A percentile compares a stretch with the other conserved stretches of the same genome.
Conservation (phyloP, 805 yeast species). For the Metschnikowia peoriensis region DNA sequence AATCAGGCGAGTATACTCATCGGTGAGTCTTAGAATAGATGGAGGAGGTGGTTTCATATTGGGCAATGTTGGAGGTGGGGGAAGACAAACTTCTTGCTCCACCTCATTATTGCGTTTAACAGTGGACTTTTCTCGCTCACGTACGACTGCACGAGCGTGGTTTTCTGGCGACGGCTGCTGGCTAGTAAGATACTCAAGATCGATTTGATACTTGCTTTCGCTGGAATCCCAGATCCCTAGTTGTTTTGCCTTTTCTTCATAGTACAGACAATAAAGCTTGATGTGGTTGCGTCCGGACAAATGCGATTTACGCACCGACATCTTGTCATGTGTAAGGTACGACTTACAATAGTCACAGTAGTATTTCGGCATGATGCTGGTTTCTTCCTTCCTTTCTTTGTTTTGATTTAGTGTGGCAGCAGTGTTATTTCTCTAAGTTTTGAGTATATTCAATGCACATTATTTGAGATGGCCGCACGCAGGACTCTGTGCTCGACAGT, state of each 20-base stretch:
- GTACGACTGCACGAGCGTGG: conserved; percentile 10
- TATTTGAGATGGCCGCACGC: not conserved
- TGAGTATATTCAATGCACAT: not conserved
- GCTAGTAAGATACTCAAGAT: conserved; percentile 31
- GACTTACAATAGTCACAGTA: conserved; percentile 85
- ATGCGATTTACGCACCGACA: conserved; percentile 81
- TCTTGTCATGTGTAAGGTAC: conserved; percentile 83
- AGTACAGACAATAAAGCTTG: conserved; percentile 68
- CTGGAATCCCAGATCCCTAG: conserved; percentile 32
- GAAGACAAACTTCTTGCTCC: conserved; percentile 16
- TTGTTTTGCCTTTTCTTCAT: conserved; percentile 45
- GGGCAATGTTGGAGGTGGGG: conserved; percentile 19
- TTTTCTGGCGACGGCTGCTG: conserved; percentile 27
- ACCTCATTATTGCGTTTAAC: conserved; percentile 15
- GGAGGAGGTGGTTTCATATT: conserved; percentile 20
- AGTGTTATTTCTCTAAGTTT: not conserved
- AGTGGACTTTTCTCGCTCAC: conserved; percentile 15
- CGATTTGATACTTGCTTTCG: conserved; percentile 35
- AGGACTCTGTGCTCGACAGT: not conserved
- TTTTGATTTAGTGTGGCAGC: not conserved
- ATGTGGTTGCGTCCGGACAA: conserved; percentile 75
- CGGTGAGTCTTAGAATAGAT: conserved; percentile 14
- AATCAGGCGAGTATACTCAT: conserved; percentile 14
- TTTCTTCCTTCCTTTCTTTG: not conserved
- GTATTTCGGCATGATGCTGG: conserved; percentile 57